These are phyloP conservation scores for Gossypium davidsonii DNA, from an alignment of 441 rosid genomes.

Conservation along the genomic window DNA sequence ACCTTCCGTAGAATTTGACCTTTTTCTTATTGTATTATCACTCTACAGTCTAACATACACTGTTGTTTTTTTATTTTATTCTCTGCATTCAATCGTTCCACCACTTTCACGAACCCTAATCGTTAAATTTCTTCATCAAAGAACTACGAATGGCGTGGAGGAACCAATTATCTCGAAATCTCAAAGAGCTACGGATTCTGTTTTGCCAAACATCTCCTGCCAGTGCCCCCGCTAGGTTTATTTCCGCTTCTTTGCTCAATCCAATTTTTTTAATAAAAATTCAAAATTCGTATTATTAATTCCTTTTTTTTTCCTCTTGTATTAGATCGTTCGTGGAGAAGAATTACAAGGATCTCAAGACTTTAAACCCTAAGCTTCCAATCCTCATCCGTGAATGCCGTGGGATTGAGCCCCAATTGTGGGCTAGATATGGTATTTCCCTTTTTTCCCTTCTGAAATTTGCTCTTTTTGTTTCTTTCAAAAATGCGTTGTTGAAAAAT, in stretches of 20 bases:
- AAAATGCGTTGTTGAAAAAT: not conserved
- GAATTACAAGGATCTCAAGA: slow-evolving; percentile 77
- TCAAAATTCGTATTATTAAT: not conserved
- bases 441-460: not conserved
- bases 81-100: not conserved
- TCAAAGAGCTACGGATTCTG: slow-evolving; percentile 84
- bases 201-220: slow-evolving; percentile 74
- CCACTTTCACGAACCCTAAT: not conserved
- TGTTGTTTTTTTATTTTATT: not conserved
- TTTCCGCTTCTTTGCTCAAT: not conserved
- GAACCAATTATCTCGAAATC: slow-evolving; percentile 48
- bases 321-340: slow-evolving; percentile 69
- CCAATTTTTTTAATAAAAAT: not conserved
- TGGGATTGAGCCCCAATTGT: slow-evolving; percentile 73
- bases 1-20: too few relatives aligned
- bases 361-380: slow-evolving; percentile 78
- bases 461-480: not conserved
- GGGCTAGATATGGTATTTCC: slow-evolving; percentile 83
- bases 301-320: not conserved
- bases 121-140: not conserved
- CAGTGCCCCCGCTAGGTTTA: slow-evolving; percentile 67
- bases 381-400: slow-evolving; percentile 78
- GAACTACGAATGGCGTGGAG: slow-evolving; percentile 66
- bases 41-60: too few relatives aligned
- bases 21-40: too few relatives aligned